Evolutionary conservation across 768 basidiomycete genomes (phyloP).

Genomic region (Lanmaoa rubissima): DNA sequence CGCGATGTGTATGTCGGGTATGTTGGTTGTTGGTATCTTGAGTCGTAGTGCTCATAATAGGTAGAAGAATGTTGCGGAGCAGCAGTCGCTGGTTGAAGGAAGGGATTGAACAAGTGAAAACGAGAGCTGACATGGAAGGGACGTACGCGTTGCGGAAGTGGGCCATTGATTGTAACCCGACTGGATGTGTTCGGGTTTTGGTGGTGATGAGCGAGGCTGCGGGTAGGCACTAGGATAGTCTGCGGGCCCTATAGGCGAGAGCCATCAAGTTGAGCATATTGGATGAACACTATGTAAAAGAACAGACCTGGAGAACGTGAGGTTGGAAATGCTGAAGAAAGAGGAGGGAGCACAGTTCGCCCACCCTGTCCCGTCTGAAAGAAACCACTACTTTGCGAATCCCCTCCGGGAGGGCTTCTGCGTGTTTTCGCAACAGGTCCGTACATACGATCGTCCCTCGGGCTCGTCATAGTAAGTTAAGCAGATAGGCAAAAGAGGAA

Average conservation of each 20-base stretch:
- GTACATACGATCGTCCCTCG: conserved; percentile 71
- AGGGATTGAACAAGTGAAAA: neutral
- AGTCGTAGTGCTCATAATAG: conserved; percentile 57
- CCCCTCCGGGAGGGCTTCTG: conserved; percentile 62
- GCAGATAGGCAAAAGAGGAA: conserved; percentile 58
- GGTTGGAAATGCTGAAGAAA: conserved; percentile 82
- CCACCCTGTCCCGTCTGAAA: conserved; percentile 83
- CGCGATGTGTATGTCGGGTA: conserved; percentile 50
- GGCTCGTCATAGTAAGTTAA: conserved; percentile 64
- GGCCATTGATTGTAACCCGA: conserved; percentile 49
- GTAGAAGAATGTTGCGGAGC: conserved; percentile 47
- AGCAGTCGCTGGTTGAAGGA: conserved; percentile 31
- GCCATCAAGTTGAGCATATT: conserved; percentile 57
- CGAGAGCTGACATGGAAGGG: conserved; percentile 15
- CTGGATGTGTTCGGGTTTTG: conserved; percentile 55
- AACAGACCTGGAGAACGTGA: conserved; percentile 90
- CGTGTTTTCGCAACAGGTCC: conserved; percentile 60
- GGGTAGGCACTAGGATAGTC: conserved; percentile 57
- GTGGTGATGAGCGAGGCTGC: conserved; percentile 63
- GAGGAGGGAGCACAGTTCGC: conserved; percentile 85
- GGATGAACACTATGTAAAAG: conserved; percentile 51
- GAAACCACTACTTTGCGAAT: conserved; percentile 60
- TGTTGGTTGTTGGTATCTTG: conserved; percentile 41
- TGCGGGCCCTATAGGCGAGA: conserved; percentile 58
- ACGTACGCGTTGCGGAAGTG: conserved; percentile 33